Evolutionary conservation across 2,329 filamentous ascomycete species (phyloP), one percentile per base, ranked within the genome.

Genomic region (Phialophora chinensis): DNA sequence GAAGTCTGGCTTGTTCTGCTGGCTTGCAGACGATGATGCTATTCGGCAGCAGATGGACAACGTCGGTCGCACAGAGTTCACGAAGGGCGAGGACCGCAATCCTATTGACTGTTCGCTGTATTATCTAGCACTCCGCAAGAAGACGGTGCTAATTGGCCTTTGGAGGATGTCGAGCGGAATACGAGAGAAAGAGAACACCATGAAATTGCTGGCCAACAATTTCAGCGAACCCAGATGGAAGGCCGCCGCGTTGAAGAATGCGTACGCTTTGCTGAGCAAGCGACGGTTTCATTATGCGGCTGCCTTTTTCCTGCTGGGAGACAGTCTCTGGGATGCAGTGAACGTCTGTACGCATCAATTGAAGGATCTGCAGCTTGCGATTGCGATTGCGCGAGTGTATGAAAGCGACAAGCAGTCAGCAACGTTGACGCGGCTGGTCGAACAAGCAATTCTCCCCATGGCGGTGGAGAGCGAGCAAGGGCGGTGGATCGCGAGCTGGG

Each of bases 81-180:
- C 92, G 17, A 92, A 91, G 71, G 52, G 66, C 33, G 92, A 97
- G 35, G 86, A 91, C 65, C 95, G 93, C 76, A 94, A 96, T 72
- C 95, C 95, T 0, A 87, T 96, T 8, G 91, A 97, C 74, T 98
- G 95, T 79, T 92, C 90, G 71, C 81, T 99, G 8, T 96, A 91
- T 79, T 99, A 98, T 76, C 84, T 99, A 20, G 94, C 96, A 0
- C 84, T 99, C 12, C 87, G 86, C 71, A 98, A 97, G 81, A 99
- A 99, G 78, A 85, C 90, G 2, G 90, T 98, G 0, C 85, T 99
- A 1, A 87, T 96, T 71, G 93, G 93, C 0, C 83, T 99, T 0
- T 99, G 95, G 95, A 88, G 96, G 20, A 97, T 98, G 87, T 93
- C 95, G 5, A 88, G 83, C 49, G 95, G 95, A 89, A 90, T 96